Percentiles rank a stretch among this genome's conserved stretches.
Evolutionary conservation across 164 flowering plant species (phyloP).

Genomic region (Magnolia officinalis): DNA sequence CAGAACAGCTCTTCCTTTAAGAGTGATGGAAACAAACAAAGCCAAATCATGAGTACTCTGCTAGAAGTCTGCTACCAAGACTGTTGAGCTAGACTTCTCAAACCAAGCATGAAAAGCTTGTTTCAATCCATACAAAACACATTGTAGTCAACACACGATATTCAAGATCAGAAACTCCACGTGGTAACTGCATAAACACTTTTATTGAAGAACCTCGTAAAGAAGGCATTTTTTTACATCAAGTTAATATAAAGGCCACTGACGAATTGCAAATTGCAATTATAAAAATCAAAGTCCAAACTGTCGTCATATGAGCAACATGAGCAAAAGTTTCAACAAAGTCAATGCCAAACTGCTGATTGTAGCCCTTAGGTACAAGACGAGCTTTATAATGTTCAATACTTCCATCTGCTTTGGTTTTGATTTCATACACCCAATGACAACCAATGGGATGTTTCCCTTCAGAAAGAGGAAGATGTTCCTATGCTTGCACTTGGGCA

Average conservation of each 20-base stretch:
- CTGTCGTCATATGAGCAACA: neutral
- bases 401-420: constrained; percentile 1
- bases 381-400: neutral
- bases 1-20: neutral
- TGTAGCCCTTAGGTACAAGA: neutral
- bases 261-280: too few relatives aligned
- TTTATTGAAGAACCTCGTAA: neutral
- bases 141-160: neutral
- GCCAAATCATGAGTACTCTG: neutral
- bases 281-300: neutral
- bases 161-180: neutral
- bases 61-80: neutral
- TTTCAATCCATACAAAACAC: neutral
- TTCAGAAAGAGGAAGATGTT: too few relatives aligned
- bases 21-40: neutral
- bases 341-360: neutral
- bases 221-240: constrained; percentile 7
- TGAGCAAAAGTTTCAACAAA: constrained; percentile 1
- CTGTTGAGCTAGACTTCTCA: neutral
- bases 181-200: constrained; percentile 1
- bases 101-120: constrained; percentile 1
- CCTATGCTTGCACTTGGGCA: too few relatives aligned
- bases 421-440: neutral
- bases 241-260: neutral
- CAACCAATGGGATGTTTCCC: neutral